phyloP scores from a whole-genome alignment of 805 yeast species.

The Lipomyces orientalis region DNA sequence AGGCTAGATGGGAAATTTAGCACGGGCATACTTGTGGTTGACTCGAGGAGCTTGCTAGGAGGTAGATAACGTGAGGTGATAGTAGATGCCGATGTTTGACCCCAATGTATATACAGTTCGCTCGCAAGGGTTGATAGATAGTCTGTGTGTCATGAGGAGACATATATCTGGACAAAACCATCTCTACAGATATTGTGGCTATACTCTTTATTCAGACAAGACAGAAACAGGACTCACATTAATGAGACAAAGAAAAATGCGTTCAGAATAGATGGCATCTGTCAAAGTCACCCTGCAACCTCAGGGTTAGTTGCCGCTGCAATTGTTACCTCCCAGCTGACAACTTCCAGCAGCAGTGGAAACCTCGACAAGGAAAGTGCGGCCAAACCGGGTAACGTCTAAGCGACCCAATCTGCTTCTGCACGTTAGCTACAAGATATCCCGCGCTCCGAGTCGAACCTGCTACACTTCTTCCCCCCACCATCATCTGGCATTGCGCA shows the following conservation, averaged over 20 bases:
- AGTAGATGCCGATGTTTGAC: background rate
- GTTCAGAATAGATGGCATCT: no score
- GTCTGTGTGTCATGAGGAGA: no score
- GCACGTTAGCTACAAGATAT: background rate
- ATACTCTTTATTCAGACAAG: no score
- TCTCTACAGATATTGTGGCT: no score
- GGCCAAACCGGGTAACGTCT: background rate
- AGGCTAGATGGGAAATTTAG: background rate
- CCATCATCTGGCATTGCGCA: background rate
- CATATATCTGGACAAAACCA: no score
- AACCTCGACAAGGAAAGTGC: background rate
- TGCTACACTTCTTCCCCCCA: background rate
- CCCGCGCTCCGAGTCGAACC: background rate
- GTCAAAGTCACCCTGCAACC: background rate
- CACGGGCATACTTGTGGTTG: conserved; percentile 14
- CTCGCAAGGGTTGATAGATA: no score
- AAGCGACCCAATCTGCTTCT: background rate
- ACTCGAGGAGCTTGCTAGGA: conserved; percentile 23
- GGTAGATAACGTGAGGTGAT: conserved; percentile 1
- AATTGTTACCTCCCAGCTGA: background rate
- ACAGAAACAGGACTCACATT: no score
- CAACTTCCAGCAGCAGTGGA: background rate
- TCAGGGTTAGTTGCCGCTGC: background rate
- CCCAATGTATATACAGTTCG: background rate
- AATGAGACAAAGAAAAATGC: no score